Conservation (phyloP, 306 rosid species). For the Morella rubra region DNA sequence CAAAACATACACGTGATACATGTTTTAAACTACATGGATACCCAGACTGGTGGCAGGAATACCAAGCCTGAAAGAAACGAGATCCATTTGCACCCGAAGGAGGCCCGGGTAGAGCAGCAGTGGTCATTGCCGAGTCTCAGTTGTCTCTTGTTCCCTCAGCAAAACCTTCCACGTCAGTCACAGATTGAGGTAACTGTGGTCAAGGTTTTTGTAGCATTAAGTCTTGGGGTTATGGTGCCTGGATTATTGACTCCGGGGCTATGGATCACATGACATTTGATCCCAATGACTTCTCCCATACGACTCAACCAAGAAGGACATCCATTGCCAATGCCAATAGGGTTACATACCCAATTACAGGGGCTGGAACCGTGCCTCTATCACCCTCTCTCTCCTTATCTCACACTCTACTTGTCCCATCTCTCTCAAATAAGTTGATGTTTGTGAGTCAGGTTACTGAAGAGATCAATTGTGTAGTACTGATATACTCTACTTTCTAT, state of each 20-base stretch:
- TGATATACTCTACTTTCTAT: neutral
- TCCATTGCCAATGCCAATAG: too few species aligned
- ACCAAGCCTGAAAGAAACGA: neutral
- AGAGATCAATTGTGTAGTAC: neutral
- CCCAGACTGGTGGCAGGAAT: too few species aligned
- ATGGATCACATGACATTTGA: conserved; percentile 4
- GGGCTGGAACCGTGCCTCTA: neutral
- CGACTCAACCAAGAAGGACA: too few species aligned
- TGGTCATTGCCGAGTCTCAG: too few species aligned
- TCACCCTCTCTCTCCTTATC: neutral
- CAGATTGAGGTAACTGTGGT: neutral
- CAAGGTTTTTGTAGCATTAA: neutral
- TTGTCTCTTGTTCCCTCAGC: too few species aligned
- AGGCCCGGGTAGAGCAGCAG: too few species aligned
- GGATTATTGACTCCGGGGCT: neutral
- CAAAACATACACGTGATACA: neutral
- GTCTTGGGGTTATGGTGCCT: neutral
- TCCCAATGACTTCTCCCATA: neutral
- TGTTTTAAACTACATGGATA: conserved; percentile 5
- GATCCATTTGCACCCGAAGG: too few species aligned
- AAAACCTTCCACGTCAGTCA: too few species aligned
- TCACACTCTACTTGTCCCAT: neutral
- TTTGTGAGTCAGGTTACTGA: neutral
- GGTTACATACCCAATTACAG: neutral
- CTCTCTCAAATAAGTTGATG: neutral